Conservation (phyloP, 768 basidiomycete species). For the Lentinula sp. region DNA sequence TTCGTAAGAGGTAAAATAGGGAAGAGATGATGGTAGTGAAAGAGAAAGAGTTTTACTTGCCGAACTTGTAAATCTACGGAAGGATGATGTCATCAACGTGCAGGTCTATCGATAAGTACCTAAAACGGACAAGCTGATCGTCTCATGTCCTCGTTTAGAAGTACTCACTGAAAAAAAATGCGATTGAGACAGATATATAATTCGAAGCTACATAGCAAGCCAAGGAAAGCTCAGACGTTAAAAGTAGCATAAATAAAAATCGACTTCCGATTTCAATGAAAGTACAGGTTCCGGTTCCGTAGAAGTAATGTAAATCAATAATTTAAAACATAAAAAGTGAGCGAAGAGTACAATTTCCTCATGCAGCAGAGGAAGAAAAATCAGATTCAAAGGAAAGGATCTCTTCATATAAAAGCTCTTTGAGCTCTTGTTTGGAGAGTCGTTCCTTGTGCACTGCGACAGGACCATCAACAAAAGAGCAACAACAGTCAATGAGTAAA, state of each 20-base stretch:
- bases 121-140: too few species aligned
- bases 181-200: too few species aligned
- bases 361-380: not conserved
- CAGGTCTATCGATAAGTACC: too few species aligned
- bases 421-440: constrained; percentile 91
- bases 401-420: constrained; percentile 90
- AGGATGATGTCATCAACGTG: not conserved
- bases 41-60: not conserved
- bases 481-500: not conserved
- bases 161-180: too few species aligned
- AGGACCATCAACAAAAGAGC: constrained; percentile 3
- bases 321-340: not conserved
- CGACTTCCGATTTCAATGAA: not conserved
- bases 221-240: not conserved
- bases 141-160: too few species aligned
- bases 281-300: not conserved
- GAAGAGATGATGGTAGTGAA: constrained; percentile 1
- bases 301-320: not conserved
- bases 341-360: not conserved
- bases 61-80: too few species aligned
- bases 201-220: too few species aligned
- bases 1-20: not conserved
- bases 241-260: not conserved
- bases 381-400: constrained; percentile 82
- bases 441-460: constrained; percentile 86